Evolutionary conservation across 805 yeast species (phyloP).

Genomic region (Candida cerambycidarum): DNA sequence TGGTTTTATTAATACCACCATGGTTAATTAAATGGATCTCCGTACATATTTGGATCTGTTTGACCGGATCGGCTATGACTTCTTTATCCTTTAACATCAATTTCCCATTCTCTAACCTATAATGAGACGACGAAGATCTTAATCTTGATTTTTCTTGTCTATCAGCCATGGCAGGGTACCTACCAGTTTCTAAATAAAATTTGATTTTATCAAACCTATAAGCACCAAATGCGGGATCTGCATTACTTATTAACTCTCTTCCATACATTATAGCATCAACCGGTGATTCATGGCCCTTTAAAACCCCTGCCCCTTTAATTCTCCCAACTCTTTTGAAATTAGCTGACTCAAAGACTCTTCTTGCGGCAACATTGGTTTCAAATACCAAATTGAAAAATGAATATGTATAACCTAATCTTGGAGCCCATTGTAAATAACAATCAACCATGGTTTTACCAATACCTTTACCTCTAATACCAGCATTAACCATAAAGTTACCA

Average conservation of each 20-base stretch:
- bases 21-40: constrained; percentile 70
- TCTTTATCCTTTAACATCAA: constrained; percentile 75
- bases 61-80: constrained; percentile 74
- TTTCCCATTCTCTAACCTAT: constrained; percentile 67
- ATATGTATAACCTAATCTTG: constrained; percentile 81
- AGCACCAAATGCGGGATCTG: constrained; percentile 50
- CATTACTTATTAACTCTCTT: constrained; percentile 62
- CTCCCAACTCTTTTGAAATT: constrained; percentile 79
- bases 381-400: constrained; percentile 82
- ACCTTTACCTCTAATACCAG: constrained; percentile 89
- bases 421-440: constrained; percentile 89
- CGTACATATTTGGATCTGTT: constrained; percentile 72
- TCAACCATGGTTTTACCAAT: constrained; percentile 85
- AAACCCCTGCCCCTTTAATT: constrained; percentile 81
- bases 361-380: constrained; percentile 82
- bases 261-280: constrained; percentile 89
- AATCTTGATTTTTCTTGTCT: constrained; percentile 86
- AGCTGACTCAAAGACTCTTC: constrained; percentile 72
- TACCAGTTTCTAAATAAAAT: constrained; percentile 77
- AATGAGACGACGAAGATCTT: constrained; percentile 76
- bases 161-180: constrained; percentile 80
- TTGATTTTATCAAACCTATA: constrained; percentile 74
- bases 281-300: constrained; percentile 80
- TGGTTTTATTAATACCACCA: constrained; percentile 87
- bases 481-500: constrained; percentile 84